Evolutionary conservation across 805 yeast genomes (phyloP), one percentile per base, ranked within the genome.

Genomic region (Teunomyces cretensis): DNA sequence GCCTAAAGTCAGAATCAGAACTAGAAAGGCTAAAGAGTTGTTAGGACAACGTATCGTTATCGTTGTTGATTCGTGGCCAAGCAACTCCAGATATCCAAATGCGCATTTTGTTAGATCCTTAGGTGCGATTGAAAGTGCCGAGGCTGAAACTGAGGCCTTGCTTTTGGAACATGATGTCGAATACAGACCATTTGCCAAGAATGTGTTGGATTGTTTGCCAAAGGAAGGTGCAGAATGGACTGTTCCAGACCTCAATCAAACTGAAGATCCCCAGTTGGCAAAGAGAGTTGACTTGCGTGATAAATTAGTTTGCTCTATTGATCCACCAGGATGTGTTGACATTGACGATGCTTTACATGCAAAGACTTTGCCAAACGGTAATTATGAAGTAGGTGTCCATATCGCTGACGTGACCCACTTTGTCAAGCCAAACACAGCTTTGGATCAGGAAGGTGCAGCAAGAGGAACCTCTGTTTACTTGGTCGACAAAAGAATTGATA

Each of bases 401-500:
- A 94, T 94, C 71, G 99, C 99, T 8, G 99, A 94, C 68, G 99
- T 94, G 26, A 88, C 98, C 1, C 96, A 94, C 68, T 94, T 94
- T 60, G 99, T 94, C 38, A 89, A 90, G 65, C 85, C 99, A 0
- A 86, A 84, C 50, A 89, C 97, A 2, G 84, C 98, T 0, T 74
- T 94, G 48, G 99, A 94, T 62, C 85, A 81, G 37, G 99, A 94
- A 68, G 99, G 97, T 66, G 96, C 98, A 0, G 78, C 96, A 1
- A 81, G 99, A 68, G 98, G 97, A 57, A 94, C 99, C 0, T 91
- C 99, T 4, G 97, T 94, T 2, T 94, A 94, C 67, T 74, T 94
- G 45, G 99, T 94, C 11, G 99, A 94, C 64, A 92, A 94, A 67
- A 87, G 99, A 77, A 94, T 94, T 56, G 99, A 94, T 76, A 94